These are phyloP conservation scores for Penstemon davidsonii DNA, from an alignment of 257 asterid genomes.

Conservation along the genomic window DNA sequence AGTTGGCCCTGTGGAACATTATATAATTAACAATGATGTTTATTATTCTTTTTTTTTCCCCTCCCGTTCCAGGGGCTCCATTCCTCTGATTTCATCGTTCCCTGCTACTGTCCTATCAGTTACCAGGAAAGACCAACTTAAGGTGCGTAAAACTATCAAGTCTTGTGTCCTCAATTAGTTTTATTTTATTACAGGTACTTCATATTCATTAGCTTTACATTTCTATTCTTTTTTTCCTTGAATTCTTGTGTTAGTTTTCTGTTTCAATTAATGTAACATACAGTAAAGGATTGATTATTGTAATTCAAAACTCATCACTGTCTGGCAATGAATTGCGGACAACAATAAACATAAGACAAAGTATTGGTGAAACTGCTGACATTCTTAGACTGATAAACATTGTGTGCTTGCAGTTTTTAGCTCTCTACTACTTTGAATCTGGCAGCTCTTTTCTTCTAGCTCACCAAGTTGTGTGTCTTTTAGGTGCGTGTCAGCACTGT, in stretches of 20 bases:
- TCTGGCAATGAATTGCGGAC: slow-evolving; percentile 8
- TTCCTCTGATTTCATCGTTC: slow-evolving; percentile 83
- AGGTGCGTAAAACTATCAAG: slow-evolving; percentile 52
- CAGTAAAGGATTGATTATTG: slow-evolving; percentile 20
- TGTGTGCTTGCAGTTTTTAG: slow-evolving; percentile 18
- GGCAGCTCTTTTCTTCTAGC: slow-evolving; percentile 21
- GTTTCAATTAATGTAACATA: slow-evolving; percentile 16
- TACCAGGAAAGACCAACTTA: slow-evolving; percentile 74
- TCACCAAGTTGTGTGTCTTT: slow-evolving; percentile 22
- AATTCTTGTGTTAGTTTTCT: not conserved
- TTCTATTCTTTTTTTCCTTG: slow-evolving; percentile 4
- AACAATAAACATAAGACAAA: slow-evolving; percentile 10
- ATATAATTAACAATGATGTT: slow-evolving; percentile 18
- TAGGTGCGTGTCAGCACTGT: slow-evolving; percentile 82
- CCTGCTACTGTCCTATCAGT: slow-evolving; percentile 79
- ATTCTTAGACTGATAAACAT: slow-evolving; percentile 15
- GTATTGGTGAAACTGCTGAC: slow-evolving; percentile 12
- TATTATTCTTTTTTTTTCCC: slow-evolving; percentile 22
- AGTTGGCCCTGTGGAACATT: slow-evolving; percentile 3
- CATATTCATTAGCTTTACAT: not conserved
- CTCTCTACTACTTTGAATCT: slow-evolving; percentile 14
- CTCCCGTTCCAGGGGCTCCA: slow-evolving; percentile 56
- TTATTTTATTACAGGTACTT: slow-evolving; percentile 16
- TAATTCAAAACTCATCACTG: slow-evolving; percentile 21
- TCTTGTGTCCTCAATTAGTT: slow-evolving; percentile 22